Percentiles rank a stretch among this genome's conserved stretches.
Evolutionary conservation across 805 yeast species (phyloP).

Genomic region (Pichia paraexigua): DNA sequence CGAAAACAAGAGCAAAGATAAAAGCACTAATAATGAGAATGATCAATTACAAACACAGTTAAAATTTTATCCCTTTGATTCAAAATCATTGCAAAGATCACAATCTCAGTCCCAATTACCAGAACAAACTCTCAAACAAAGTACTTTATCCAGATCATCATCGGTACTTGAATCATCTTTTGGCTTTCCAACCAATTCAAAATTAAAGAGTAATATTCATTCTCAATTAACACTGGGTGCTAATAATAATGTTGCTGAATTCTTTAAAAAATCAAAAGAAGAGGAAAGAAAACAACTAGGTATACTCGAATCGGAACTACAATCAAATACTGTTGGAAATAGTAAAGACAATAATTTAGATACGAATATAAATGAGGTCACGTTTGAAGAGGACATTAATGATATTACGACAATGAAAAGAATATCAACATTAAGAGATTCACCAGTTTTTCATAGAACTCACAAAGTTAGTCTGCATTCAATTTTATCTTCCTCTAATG

Average conservation of each 20-base stretch:
- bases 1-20: background rate
- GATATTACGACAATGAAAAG: conserved; percentile 19
- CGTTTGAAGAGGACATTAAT: conserved; percentile 3
- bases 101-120: background rate
- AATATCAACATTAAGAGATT: conserved; percentile 28
- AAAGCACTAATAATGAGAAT: background rate
- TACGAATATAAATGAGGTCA: background rate
- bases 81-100: conserved; percentile 6
- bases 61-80: background rate
- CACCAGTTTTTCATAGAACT: conserved; percentile 19
- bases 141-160: conserved; percentile 1
- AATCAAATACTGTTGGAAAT: background rate
- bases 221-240: conserved; percentile 8
- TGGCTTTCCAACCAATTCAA: background rate
- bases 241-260: conserved; percentile 8
- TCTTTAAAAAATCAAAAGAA: conserved; percentile 9
- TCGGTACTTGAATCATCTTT: background rate
- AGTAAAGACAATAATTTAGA: background rate
- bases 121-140: background rate
- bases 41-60: background rate
- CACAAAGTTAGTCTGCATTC: conserved; percentile 7
- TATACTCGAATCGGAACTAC: background rate
- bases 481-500: conserved; percentile 5
- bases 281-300: conserved; percentile 7
- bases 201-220: conserved; percentile 1